Percentiles rank a stretch among this genome's conserved stretches.
Evolutionary conservation across 306 rosid genomes (phyloP).

Genomic region (Crotalaria pallida): DNA sequence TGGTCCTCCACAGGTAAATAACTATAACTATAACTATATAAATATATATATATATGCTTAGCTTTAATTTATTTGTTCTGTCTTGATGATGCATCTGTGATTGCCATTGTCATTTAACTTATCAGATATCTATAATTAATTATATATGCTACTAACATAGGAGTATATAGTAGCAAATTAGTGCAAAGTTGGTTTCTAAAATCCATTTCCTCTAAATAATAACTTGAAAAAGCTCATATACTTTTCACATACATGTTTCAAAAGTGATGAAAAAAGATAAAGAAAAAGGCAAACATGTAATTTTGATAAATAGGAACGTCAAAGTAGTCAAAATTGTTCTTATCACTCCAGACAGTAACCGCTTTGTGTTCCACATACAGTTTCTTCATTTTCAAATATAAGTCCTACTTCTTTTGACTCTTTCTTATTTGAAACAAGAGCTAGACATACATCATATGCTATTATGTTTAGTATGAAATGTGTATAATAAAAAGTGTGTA

Average conservation of each 20-base stretch:
- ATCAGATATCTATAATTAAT: too few species aligned
- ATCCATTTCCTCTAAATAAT: neutral
- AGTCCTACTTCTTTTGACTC: neutral
- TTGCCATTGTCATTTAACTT: neutral
- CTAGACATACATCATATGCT: neutral
- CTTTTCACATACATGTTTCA: neutral
- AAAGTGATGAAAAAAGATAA: neutral
- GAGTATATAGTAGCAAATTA: neutral
- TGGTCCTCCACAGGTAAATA: slow-evolving; percentile 73
- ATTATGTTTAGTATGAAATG: neutral
- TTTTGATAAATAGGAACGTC: neutral
- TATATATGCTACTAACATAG: neutral
- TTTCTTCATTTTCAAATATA: slow-evolving; percentile 1
- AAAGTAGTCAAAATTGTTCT: neutral
- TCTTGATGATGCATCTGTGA: neutral
- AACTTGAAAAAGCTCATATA: neutral
- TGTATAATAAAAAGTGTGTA: neutral
- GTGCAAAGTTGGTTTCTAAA: neutral
- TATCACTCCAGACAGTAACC: neutral
- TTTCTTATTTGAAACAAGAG: neutral
- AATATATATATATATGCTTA: too few species aligned
- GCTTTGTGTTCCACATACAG: neutral
- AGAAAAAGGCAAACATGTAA: neutral
- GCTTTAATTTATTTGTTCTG: slow-evolving; percentile 4
- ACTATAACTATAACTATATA: too few species aligned